These are phyloP conservation scores for Botryotinia calthae DNA, from an alignment of 2,329 filamentous ascomycete genomes.

Conservation along the genomic window DNA sequence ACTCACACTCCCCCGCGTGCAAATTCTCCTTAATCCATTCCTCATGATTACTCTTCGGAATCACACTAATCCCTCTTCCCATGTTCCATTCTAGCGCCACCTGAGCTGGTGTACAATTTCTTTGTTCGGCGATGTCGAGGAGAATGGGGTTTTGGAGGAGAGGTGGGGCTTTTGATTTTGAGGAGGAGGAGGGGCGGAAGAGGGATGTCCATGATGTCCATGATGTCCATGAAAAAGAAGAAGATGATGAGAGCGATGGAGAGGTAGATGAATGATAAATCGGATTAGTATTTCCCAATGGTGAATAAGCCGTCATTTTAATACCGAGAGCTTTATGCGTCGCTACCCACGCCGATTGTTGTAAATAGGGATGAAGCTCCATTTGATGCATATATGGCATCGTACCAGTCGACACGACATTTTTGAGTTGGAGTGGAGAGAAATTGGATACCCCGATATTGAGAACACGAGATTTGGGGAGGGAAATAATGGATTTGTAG, in stretches of 20 bases:
- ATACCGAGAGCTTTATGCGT: conserved; percentile 37
- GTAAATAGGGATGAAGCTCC: conserved; percentile 76
- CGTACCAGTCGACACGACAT: conserved; percentile 40
- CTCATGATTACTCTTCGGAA: conserved; percentile 50
- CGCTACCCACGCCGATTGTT: conserved; percentile 46
- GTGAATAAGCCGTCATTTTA: conserved; percentile 40
- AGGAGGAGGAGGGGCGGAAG: not conserved
- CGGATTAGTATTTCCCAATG: conserved; percentile 47
- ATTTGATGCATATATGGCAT: conserved; percentile 73
- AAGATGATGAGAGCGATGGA: not conserved
- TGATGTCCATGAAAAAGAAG: not conserved
- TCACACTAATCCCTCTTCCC: conserved; percentile 47
- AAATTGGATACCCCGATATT: conserved; percentile 88
- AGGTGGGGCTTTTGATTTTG: not conserved
- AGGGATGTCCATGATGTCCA: not conserved
- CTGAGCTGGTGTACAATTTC: conserved; percentile 41
- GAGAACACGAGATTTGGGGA: conserved; percentile 65
- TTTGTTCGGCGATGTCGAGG: not conserved
- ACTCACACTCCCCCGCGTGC: conserved; percentile 47
- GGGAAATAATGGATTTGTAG: conserved; percentile 65
- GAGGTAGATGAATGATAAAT: conserved; percentile 27
- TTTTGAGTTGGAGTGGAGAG: conserved; percentile 45
- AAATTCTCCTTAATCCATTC: conserved; percentile 47
- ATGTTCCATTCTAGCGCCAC: conserved; percentile 50
- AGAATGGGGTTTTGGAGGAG: conserved; percentile 12